A percentile compares a stretch with the other conserved stretches of the same genome.
Evolutionary conservation across 305 asterid species (phyloP).

Genomic region (Fraxinus baroniana): DNA sequence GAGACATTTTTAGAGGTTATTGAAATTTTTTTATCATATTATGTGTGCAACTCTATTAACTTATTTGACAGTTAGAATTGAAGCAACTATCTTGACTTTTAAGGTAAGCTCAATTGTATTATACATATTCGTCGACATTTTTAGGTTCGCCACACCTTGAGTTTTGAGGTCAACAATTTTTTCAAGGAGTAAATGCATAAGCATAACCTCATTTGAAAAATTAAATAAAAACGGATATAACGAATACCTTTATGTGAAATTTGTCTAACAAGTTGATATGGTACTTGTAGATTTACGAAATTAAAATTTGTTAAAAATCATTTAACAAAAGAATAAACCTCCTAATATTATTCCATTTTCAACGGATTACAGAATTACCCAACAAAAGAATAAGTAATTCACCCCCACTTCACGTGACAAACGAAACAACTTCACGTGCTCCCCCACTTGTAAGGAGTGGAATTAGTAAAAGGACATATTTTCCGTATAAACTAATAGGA

Average conservation of each 20-base stretch:
- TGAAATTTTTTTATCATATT: too few relatives aligned
- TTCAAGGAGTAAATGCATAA: neutral
- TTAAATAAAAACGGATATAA: too few relatives aligned
- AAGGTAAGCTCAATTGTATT: neutral
- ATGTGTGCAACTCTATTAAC: too few relatives aligned
- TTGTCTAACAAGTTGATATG: too few relatives aligned
- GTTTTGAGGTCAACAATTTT: neutral
- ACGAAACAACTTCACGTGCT: constrained; percentile 32
- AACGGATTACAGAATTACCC: neutral
- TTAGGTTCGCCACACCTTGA: neutral
- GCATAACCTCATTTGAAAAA: neutral
- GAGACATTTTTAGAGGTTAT: too few relatives aligned
- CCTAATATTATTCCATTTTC: neutral
- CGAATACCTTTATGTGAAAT: too few relatives aligned
- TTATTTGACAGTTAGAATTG: neutral
- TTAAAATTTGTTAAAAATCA: neutral
- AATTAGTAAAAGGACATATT: constrained; percentile 22
- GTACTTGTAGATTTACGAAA: neutral
- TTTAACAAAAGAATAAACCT: too few relatives aligned
- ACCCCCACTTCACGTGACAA: constrained; percentile 30
- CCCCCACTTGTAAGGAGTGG: constrained; percentile 39
- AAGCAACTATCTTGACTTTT: neutral
- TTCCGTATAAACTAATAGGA: constrained; percentile 32
- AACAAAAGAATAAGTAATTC: neutral
- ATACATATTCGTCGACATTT: neutral